These are phyloP conservation scores for Fomitopsis serialis DNA, from an alignment of 768 basidiomycete genomes.

Conservation along the genomic window DNA sequence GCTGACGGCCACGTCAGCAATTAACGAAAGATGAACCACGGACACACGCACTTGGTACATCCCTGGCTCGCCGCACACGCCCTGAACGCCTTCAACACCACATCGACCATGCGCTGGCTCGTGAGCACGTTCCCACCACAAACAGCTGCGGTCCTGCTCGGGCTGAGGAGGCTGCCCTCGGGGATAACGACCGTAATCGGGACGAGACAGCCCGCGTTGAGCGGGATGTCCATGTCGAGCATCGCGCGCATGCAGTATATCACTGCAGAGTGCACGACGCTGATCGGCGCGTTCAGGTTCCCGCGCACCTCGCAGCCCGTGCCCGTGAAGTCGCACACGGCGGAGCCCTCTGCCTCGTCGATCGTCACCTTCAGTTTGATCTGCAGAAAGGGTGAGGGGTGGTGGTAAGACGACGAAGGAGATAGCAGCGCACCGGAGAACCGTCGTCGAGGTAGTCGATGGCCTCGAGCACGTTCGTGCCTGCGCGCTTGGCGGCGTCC, in stretches of 20 bases:
- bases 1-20: slow-evolving; percentile 28
- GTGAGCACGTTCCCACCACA: slow-evolving; percentile 92
- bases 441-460: slow-evolving; percentile 87
- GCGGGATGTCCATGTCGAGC: slow-evolving; percentile 82
- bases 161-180: slow-evolving; percentile 68
- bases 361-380: slow-evolving; percentile 77
- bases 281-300: slow-evolving; percentile 81
- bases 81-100: slow-evolving; percentile 88
- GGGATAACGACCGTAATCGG: slow-evolving; percentile 84
- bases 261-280: slow-evolving; percentile 82
- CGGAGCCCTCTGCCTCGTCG: slow-evolving; percentile 65
- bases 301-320: slow-evolving; percentile 82
- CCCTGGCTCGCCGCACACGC: slow-evolving; percentile 92
- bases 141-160: slow-evolving; percentile 83
- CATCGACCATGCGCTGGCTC: slow-evolving; percentile 91
- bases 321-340: slow-evolving; percentile 80
- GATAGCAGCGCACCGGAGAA: slow-evolving; percentile 52
- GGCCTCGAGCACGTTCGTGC: slow-evolving; percentile 59
- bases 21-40: neutral
- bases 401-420: neutral
- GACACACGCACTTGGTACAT: slow-evolving; percentile 71
- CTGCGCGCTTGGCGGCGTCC: slow-evolving; percentile 65
- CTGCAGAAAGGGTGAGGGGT: slow-evolving; percentile 28
- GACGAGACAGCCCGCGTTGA: slow-evolving; percentile 91
- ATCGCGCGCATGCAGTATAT: slow-evolving; percentile 88